These are phyloP conservation scores for Stenocarpella maydis DNA, from an alignment of 2,329 filamentous ascomycete genomes.

Conservation along the genomic window DNA sequence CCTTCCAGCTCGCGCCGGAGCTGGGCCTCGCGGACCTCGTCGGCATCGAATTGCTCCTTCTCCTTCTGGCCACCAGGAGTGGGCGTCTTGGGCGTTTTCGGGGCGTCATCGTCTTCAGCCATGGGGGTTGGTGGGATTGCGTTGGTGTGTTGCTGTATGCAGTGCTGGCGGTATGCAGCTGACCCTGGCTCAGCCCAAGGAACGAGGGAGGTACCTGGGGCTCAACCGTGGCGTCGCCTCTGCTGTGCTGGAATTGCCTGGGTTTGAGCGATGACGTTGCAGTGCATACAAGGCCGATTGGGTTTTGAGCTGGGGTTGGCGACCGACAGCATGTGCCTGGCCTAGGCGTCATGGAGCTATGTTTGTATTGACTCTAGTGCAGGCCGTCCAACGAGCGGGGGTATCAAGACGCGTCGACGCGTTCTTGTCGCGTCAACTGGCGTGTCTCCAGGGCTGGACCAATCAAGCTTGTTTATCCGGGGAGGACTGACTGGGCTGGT, in stretches of 20 bases:
- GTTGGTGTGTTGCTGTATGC: background rate
- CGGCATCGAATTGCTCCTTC: constrained; percentile 62
- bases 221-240: background rate
- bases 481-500: background rate
- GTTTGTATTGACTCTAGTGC: constrained; percentile 16
- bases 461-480: background rate
- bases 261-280: constrained; percentile 27
- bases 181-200: background rate
- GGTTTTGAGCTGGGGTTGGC: background rate
- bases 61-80: constrained; percentile 41
- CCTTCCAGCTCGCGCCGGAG: constrained; percentile 83
- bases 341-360: background rate
- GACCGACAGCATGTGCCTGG: background rate
- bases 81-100: constrained; percentile 44
- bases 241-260: constrained; percentile 8
- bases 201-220: background rate
- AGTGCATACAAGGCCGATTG: constrained; percentile 7
- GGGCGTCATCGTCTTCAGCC: constrained; percentile 55
- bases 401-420: background rate
- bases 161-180: background rate
- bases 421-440: background rate
- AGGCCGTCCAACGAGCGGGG: background rate
- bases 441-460: too few species aligned
- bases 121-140: constrained; percentile 31
- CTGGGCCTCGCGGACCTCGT: constrained; percentile 75